Evolutionary conservation across 1,284 basidiomycete species (phyloP).

Genomic region (Sporisorium graminicola): DNA sequence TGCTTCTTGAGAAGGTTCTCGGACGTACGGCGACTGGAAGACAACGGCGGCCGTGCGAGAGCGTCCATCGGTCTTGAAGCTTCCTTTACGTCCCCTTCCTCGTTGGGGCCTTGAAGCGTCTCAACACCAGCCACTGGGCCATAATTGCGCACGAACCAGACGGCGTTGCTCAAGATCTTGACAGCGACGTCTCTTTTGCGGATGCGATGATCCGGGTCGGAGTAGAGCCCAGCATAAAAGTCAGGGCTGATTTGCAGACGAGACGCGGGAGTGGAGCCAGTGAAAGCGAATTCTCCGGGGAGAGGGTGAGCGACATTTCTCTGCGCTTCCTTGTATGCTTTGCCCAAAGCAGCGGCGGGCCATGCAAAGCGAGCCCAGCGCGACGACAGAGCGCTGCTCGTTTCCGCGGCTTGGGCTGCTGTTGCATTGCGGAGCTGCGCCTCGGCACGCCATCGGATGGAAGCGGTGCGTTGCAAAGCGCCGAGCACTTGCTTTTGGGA

Average conservation of each 20-base stretch:
- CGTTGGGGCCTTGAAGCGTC: slow-evolving; percentile 4
- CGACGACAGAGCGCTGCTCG: slow-evolving; percentile 23
- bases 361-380: slow-evolving; percentile 52
- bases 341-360: slow-evolving; percentile 50
- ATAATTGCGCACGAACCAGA: slow-evolving; percentile 60
- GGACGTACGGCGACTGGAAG: slow-evolving; percentile 31
- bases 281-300: slow-evolving; percentile 13
- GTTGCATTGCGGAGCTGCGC: slow-evolving; percentile 52
- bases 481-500: slow-evolving; percentile 47
- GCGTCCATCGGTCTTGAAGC: slow-evolving; percentile 1
- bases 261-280: slow-evolving; percentile 6
- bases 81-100: neutral
- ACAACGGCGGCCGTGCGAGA: slow-evolving; percentile 18
- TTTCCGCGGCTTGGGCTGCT: slow-evolving; percentile 34
- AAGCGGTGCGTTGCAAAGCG: slow-evolving; percentile 56
- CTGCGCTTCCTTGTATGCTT: slow-evolving; percentile 51
- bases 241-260: slow-evolving; percentile 18
- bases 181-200: slow-evolving; percentile 63
- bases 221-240: slow-evolving; percentile 18
- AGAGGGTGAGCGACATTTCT: slow-evolving; percentile 23
- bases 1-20: slow-evolving; percentile 46
- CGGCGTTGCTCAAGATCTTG: slow-evolving; percentile 60
- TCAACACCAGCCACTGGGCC: slow-evolving; percentile 44
- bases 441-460: slow-evolving; percentile 61
- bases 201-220: slow-evolving; percentile 40